phyloP scores from a whole-genome alignment of 768 basidiomycete genomes.

The Hydnum rufescens region DNA sequence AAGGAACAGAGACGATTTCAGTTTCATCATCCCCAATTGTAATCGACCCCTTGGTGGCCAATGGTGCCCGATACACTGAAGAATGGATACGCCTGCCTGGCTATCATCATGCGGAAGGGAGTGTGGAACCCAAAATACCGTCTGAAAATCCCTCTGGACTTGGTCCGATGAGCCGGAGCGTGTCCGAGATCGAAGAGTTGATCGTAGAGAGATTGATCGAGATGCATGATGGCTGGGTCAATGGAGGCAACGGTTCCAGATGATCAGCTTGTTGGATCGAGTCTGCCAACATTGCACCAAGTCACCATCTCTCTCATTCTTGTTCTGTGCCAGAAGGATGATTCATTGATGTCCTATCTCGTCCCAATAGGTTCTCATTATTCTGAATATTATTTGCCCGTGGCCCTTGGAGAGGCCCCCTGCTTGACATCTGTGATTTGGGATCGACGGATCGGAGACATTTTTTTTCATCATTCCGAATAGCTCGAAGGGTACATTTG shows the following conservation, averaged over 20 bases:
- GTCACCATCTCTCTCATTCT: too few species aligned
- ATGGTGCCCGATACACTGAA: slow-evolving; percentile 13
- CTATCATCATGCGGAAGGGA: neutral
- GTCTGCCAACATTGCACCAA: neutral
- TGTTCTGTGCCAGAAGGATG: too few species aligned
- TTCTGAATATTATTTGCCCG: too few species aligned
- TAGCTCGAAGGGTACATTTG: too few species aligned
- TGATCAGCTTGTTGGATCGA: too few species aligned
- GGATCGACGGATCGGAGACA: too few species aligned
- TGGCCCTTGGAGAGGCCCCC: too few species aligned
- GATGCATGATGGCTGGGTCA: slow-evolving; percentile 51
- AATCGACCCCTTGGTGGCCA: slow-evolving; percentile 3
- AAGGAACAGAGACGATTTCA: slow-evolving; percentile 8
- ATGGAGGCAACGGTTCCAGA: slow-evolving; percentile 1
- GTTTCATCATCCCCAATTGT: neutral
- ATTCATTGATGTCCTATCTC: too few species aligned
- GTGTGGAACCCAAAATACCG: slow-evolving; percentile 12
- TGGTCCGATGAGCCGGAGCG: slow-evolving; percentile 18
- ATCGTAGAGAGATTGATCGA: slow-evolving; percentile 59
- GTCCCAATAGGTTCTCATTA: too few species aligned
- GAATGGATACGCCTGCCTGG: slow-evolving; percentile 17
- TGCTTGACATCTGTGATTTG: too few species aligned
- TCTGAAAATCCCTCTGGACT: slow-evolving; percentile 8
- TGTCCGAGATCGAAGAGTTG: slow-evolving; percentile 83
- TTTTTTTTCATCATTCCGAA: too few species aligned